Conservation (phyloP, 495 filamentous ascomycete species). For the Saxispiralis lemnorum region DNA sequence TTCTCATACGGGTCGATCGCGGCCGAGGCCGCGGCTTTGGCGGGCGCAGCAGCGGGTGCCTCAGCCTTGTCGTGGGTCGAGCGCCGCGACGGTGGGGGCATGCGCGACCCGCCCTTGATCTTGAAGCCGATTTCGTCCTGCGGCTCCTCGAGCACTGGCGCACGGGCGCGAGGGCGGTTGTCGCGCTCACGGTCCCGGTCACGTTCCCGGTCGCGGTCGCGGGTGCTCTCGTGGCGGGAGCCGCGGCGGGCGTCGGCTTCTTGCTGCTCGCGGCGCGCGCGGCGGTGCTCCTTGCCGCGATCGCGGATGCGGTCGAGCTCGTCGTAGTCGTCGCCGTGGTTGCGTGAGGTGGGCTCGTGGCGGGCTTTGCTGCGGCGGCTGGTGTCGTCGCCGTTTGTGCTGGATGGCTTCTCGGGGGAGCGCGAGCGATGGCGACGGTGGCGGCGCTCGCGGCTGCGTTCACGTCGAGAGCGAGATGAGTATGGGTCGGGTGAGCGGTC, state of each 20-base stretch:
- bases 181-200: conserved; percentile 15
- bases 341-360: conserved; percentile 11
- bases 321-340: conserved; percentile 11
- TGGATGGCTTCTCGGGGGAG: conserved; percentile 14
- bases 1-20: conserved; percentile 47
- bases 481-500: conserved; percentile 30
- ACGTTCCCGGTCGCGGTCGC: conserved; percentile 29
- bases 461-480: conserved; percentile 27
- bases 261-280: conserved; percentile 12
- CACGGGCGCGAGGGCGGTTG: conserved; percentile 1
- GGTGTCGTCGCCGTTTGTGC: conserved; percentile 4
- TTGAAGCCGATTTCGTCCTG: conserved; percentile 20
- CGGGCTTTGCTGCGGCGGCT: conserved; percentile 13
- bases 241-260: conserved; percentile 26
- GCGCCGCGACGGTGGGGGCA: conserved; percentile 10
- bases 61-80: conserved; percentile 7
- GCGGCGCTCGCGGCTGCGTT: conserved; percentile 32
- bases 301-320: conserved; percentile 24
- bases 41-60: background rate
- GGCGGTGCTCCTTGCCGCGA: conserved; percentile 24
- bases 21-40: conserved; percentile 2
- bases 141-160: conserved; percentile 4
- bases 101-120: conserved; percentile 21
- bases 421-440: conserved; percentile 28
- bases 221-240: conserved; percentile 15